These are phyloP conservation scores for Fraxinus angustifolia DNA, from an alignment of 305 asterid genomes.

Conservation along the genomic window DNA sequence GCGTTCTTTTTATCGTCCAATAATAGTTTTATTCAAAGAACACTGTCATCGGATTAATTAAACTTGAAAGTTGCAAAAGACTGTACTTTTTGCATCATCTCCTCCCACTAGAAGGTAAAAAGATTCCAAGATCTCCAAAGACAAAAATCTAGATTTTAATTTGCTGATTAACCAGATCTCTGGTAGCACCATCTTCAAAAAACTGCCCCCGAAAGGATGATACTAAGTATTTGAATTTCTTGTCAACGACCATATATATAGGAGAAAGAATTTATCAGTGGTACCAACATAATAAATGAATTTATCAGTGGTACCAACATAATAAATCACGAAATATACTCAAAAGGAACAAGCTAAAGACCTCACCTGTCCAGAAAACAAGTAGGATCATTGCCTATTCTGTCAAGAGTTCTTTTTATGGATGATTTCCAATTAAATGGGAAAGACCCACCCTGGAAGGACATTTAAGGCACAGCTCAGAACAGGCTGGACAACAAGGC, in stretches of 20 bases:
- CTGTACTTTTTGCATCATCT: not conserved
- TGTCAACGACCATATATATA: not conserved
- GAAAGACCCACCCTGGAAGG: constrained; percentile 85
- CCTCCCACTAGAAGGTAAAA: not conserved
- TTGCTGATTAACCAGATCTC: not conserved
- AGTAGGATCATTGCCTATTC: constrained; percentile 53
- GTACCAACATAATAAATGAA: not conserved
- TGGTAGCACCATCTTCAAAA: not conserved
- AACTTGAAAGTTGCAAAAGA: not conserved
- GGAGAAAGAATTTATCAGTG: not conserved
- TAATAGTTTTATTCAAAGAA: not conserved
- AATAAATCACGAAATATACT: constrained; percentile 13
- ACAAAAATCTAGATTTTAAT: not conserved
- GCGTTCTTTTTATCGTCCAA: not conserved
- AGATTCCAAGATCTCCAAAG: not conserved
- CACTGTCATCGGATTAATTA: not conserved
- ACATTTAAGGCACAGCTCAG: constrained; percentile 18
- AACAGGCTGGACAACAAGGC: constrained; percentile 21
- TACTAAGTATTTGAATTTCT: not conserved
- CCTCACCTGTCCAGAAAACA: constrained; percentile 72
- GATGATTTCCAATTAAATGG: constrained; percentile 95
- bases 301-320: not conserved
- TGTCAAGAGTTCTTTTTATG: constrained; percentile 74
- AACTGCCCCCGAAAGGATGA: not conserved
- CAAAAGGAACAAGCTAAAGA: constrained; percentile 19